phyloP scores from a whole-genome alignment of 768 basidiomycete genomes.

The Amylocystis lapponica region DNA sequence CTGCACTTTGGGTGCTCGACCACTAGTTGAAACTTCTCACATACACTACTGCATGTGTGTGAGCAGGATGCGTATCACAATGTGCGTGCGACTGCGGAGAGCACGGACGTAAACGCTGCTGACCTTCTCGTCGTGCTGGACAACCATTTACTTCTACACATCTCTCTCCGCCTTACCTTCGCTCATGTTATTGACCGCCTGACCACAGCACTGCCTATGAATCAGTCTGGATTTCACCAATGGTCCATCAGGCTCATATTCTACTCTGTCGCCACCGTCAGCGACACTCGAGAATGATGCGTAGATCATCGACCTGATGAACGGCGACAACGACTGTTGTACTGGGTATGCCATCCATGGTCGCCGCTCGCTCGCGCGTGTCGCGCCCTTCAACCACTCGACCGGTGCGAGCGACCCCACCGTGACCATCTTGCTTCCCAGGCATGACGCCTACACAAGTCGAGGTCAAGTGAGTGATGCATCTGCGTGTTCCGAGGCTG shows the following conservation, averaged over 20 bases:
- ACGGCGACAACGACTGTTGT: constrained; percentile 28
- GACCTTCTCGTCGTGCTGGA: too few species aligned
- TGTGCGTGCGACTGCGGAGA: constrained; percentile 22
- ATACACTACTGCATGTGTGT: constrained; percentile 41
- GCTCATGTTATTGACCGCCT: not conserved
- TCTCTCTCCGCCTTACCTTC: not conserved
- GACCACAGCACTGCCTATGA: constrained; percentile 36
- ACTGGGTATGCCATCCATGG: constrained; percentile 48
- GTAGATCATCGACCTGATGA: constrained; percentile 37
- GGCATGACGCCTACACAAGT: constrained; percentile 25
- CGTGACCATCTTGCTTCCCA: constrained; percentile 28
- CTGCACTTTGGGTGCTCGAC: constrained; percentile 46
- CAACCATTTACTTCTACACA: constrained; percentile 37
- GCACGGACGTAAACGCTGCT: constrained; percentile 21
- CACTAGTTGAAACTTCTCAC: constrained; percentile 43
- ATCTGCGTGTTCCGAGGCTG: too few species aligned
- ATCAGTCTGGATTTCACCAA: constrained; percentile 28
- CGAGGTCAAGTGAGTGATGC: constrained; percentile 28
- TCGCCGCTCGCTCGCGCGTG: constrained; percentile 33
- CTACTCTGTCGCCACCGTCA: constrained; percentile 40
- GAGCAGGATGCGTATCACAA: constrained; percentile 42
- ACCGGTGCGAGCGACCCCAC: constrained; percentile 35
- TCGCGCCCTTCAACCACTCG: constrained; percentile 44
- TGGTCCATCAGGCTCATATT: constrained; percentile 46
- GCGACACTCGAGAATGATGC: constrained; percentile 42